Percentiles rank a stretch among this genome's conserved stretches.
phyloP scores from a whole-genome alignment of 148 eudicot genomes.

The Hydrangea macrophylla region DNA sequence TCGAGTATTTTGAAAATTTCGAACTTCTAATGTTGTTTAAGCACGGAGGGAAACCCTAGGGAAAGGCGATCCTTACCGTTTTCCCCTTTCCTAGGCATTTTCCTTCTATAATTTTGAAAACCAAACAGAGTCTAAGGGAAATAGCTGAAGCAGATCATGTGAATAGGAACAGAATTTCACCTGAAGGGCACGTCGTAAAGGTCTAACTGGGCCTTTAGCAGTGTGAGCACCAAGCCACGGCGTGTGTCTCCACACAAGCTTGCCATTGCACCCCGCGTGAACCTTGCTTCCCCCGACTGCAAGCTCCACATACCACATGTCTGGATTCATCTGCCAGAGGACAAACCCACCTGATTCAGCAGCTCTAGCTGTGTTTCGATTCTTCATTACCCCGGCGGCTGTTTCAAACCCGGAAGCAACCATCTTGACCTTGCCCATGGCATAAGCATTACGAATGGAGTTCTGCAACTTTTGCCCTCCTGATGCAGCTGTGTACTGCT shows the following conservation, averaged over 20 bases:
- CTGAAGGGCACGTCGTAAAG: constrained; percentile 61
- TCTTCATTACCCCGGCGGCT: constrained; percentile 34
- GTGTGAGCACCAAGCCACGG: constrained; percentile 62
- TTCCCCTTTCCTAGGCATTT: no score
- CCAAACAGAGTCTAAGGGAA: no score
- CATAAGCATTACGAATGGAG: constrained; percentile 46
- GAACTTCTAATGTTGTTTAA: no score
- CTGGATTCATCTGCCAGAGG: constrained; percentile 62
- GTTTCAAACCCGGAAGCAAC: constrained; percentile 49
- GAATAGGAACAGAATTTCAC: constrained; percentile 13
- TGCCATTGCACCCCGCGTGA: constrained; percentile 60
- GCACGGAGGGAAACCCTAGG: no score
- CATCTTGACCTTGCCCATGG: constrained; percentile 56
- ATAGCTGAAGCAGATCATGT: background rate
- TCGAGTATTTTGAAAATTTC: no score
- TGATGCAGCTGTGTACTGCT: constrained; percentile 54
- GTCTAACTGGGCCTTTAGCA: constrained; percentile 55
- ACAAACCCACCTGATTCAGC: constrained; percentile 57
- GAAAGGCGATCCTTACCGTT: no score
- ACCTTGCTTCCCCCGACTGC: constrained; percentile 58
- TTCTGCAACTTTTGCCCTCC: constrained; percentile 49
- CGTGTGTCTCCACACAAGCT: constrained; percentile 59
- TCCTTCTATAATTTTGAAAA: no score
- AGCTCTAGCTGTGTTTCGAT: constrained; percentile 29
- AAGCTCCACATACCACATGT: constrained; percentile 64